Evolutionary conservation across 805 yeast species (phyloP).

Genomic region (Pichia pseudocactophila): DNA sequence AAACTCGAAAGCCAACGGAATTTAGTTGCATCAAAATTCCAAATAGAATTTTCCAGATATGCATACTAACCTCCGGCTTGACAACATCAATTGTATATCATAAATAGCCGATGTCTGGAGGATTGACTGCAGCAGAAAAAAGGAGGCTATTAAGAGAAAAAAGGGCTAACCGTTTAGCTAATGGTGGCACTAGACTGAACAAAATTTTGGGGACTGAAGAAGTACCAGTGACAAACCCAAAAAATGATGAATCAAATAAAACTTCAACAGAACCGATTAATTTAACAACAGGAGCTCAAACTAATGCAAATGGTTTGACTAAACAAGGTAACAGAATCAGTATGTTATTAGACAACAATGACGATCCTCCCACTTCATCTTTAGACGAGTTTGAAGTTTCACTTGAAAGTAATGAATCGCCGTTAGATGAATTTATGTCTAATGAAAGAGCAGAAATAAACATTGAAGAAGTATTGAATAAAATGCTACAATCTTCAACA

Average conservation of each 20-base stretch:
- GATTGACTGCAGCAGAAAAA: slow-evolving; percentile 46
- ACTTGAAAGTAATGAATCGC: slow-evolving; percentile 8
- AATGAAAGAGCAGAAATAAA: slow-evolving; percentile 13
- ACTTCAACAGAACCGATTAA: background rate
- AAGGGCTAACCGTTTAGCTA: slow-evolving; percentile 56
- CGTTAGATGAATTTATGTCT: slow-evolving; percentile 4
- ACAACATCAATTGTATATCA: no score
- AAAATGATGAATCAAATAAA: background rate
- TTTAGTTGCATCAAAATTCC: no score
- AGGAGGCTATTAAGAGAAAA: slow-evolving; percentile 51
- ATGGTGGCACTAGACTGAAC: slow-evolving; percentile 44
- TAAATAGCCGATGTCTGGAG: slow-evolving; percentile 25
- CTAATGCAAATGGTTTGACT: background rate
- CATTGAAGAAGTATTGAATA: slow-evolving; percentile 7
- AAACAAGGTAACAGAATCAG: slow-evolving; percentile 14
- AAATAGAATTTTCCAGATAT: no score
- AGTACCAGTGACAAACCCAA: background rate
- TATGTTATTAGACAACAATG: slow-evolving; percentile 3
- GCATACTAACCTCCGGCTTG: no score
- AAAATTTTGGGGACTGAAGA: slow-evolving; percentile 32
- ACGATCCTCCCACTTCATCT: slow-evolving; percentile 11
- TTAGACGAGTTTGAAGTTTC: slow-evolving; percentile 13
- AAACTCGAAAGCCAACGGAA: no score
- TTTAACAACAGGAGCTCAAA: background rate
- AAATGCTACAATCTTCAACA: slow-evolving; percentile 5